Evolutionary conservation across 1,139 yeast species (phyloP).

Genomic region (Geotrichum cucujoidarum): DNA sequence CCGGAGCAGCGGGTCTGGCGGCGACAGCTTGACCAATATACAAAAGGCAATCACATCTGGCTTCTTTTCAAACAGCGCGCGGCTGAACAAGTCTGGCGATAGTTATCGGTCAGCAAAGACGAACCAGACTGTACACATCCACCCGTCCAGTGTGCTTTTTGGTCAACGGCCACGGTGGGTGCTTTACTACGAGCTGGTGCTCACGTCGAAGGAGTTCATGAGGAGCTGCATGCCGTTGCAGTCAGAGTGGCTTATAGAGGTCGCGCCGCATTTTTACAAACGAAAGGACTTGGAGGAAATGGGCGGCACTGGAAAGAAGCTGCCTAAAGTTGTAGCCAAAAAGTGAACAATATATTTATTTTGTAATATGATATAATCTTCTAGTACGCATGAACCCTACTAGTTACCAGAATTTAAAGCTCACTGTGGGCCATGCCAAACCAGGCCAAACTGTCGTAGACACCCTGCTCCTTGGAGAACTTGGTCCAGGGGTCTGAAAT

Average conservation of each 20-base stretch:
- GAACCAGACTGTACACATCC: constrained; percentile 66
- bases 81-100: constrained; percentile 67
- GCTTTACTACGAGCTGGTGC: constrained; percentile 76
- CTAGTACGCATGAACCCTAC: too few relatives aligned
- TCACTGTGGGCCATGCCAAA: too few relatives aligned
- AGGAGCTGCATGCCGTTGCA: constrained; percentile 73
- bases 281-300: constrained; percentile 27
- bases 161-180: constrained; percentile 60
- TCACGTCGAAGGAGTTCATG: constrained; percentile 86
- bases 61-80: constrained; percentile 74
- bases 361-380: not conserved
- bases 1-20: constrained; percentile 26
- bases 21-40: constrained; percentile 38
- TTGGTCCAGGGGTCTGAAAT: constrained; percentile 46
- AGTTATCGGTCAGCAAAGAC: constrained; percentile 58
- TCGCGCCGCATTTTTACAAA: constrained; percentile 57
- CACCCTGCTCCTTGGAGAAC: constrained; percentile 67
- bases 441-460: constrained; percentile 56
- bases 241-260: constrained; percentile 58
- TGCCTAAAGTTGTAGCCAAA: constrained; percentile 19
- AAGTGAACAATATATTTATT: not conserved
- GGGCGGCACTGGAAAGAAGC: constrained; percentile 20
- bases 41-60: constrained; percentile 73
- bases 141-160: constrained; percentile 71
- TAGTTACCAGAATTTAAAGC: too few relatives aligned